Percentiles rank a stretch among this genome's conserved stretches.
Evolutionary conservation across 495 filamentous ascomycete species (phyloP).

Genomic region (Delitschia confertaspora): DNA sequence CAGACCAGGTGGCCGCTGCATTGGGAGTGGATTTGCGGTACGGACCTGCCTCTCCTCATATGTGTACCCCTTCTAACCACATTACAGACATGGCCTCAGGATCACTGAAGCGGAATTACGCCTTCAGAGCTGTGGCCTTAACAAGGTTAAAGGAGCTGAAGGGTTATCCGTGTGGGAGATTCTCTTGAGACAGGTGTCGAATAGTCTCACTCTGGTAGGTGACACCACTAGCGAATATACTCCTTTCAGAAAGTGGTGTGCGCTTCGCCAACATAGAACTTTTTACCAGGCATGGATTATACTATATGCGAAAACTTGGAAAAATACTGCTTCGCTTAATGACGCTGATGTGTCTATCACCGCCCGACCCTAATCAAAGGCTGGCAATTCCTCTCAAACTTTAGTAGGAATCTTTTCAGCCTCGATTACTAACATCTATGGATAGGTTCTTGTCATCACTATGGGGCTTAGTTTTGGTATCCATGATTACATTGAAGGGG

Average conservation of each 20-base stretch:
- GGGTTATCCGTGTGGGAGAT: constrained; percentile 30
- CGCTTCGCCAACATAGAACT: too few species aligned
- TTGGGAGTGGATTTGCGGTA: constrained; percentile 22
- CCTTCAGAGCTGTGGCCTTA: constrained; percentile 25
- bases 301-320: too few species aligned
- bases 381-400: too few species aligned
- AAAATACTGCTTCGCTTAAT: background rate
- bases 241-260: too few species aligned
- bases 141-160: constrained; percentile 30
- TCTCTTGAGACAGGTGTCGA: constrained; percentile 29
- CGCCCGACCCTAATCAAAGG: too few species aligned
- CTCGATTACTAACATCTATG: background rate
- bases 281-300: too few species aligned
- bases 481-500: constrained; percentile 26
- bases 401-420: too few species aligned
- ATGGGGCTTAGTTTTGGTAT: constrained; percentile 27
- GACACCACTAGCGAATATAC: too few species aligned
- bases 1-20: constrained; percentile 15
- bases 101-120: constrained; percentile 23
- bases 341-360: background rate
- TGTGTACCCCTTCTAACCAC: constrained; percentile 2
- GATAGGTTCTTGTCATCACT: constrained; percentile 26
- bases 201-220: constrained; percentile 27
- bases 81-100: constrained; percentile 21
- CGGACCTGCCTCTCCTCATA: background rate